A percentile compares a stretch with the other conserved stretches of the same genome.
Evolutionary conservation across 1,139 yeast species (phyloP).

Genomic region (Casaregolazyma lundiana): DNA sequence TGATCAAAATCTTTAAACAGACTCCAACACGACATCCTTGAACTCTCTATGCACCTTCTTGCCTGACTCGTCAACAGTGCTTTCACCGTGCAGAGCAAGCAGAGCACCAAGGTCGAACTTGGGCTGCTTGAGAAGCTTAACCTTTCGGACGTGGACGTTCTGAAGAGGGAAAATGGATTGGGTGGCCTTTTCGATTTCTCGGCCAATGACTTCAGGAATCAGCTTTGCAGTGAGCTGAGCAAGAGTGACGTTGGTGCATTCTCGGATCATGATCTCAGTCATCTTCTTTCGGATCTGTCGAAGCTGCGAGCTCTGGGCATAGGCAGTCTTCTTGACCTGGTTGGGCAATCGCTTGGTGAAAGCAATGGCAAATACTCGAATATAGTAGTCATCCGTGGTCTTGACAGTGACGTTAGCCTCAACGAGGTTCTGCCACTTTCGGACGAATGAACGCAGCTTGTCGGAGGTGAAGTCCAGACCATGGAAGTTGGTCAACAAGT

Average conservation of each 20-base stretch:
- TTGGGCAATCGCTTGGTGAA: constrained; percentile 88
- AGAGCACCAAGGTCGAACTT: constrained; percentile 86
- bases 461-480: constrained; percentile 89
- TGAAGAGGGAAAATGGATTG: constrained; percentile 83
- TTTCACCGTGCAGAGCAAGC: constrained; percentile 88
- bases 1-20: constrained; percentile 48
- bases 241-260: constrained; percentile 77
- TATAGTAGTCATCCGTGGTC: constrained; percentile 86
- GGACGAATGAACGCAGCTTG: constrained; percentile 83
- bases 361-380: constrained; percentile 85
- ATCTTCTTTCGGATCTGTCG: constrained; percentile 84
- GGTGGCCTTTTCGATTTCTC: constrained; percentile 84
- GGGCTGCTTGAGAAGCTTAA: constrained; percentile 86
- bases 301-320: constrained; percentile 87
- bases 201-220: constrained; percentile 88
- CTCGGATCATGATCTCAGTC: constrained; percentile 80
- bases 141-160: constrained; percentile 89
- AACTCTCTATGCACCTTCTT: constrained; percentile 82
- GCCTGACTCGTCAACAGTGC: constrained; percentile 75
- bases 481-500: constrained; percentile 92
- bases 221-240: constrained; percentile 85
- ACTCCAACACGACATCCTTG: constrained; percentile 88
- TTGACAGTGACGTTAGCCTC: constrained; percentile 90
- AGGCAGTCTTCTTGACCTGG: constrained; percentile 87
- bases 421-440: constrained; percentile 91